phyloP scores from a whole-genome alignment of 371 early-diverging fungal genomes.

The Dentiscutata heterogama region DNA sequence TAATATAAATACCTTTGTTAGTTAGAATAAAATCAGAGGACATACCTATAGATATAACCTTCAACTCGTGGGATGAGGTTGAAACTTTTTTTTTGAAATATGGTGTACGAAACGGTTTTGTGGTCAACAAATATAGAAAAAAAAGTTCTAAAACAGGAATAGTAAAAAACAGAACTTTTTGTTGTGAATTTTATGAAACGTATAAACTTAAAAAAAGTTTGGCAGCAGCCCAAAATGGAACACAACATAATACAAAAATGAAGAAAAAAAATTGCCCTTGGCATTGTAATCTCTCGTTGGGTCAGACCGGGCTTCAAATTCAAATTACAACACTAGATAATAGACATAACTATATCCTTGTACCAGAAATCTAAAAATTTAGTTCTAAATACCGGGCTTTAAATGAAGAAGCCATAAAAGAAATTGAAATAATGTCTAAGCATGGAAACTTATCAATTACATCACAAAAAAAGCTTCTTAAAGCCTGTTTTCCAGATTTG shows the following conservation, averaged over 20 bases:
- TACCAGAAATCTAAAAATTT: no score
- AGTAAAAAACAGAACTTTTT: neutral
- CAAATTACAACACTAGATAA: no score
- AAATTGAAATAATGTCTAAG: slow-evolving; percentile 3
- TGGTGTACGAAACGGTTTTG: neutral
- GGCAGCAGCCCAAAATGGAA: no score
- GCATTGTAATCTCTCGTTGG: neutral
- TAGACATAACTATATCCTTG: no score
- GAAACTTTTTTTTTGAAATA: neutral
- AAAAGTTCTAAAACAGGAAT: neutral
- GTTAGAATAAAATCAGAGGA: no score
- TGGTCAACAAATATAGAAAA: neutral
- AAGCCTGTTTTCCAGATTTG: neutral
- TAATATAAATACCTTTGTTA: no score
- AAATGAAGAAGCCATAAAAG: neutral
- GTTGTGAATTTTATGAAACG: neutral
- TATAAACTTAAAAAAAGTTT: neutral
- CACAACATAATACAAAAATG: neutral
- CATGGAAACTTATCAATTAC: neutral
- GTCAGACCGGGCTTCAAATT: neutral
- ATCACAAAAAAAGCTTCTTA: neutral
- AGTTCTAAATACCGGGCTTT: no score
- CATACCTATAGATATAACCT: no score
- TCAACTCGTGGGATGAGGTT: neutral
- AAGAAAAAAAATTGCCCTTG: neutral